Evolutionary conservation across 2,329 filamentous ascomycete species (phyloP), one percentile per base, ranked within the genome.

Genomic region (Hymenoscyphus albidus): DNA sequence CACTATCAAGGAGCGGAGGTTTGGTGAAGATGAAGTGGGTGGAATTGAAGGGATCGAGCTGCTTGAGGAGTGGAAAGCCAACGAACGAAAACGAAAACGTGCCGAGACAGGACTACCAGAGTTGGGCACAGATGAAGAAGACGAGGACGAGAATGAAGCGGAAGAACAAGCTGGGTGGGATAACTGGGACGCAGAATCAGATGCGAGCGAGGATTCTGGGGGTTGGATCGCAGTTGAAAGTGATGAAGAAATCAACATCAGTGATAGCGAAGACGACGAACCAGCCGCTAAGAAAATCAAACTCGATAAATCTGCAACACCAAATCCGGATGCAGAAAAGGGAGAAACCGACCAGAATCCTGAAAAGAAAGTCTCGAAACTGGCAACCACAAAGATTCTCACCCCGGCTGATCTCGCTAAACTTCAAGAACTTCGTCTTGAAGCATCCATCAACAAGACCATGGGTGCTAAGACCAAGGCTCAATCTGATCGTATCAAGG

Each of bases 351-450:
- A 80, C 6, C 75, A 72, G 58, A 67, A 44, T 31, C 61, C 69
- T 56, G 73, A 73, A 58, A 65, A 80, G 63, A 79, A 81, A 67
- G 84, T 87, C 69, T 87, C 89, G 13, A 92, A 88, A 72, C 86
- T 97, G 55, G 93, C 93, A n/a, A 97, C 92, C 0, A 96, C 92
- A 1, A 90, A 91, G 59, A 96, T 99, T 69, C 88, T 99, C 67
- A 99, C 95, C 0, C 95, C 95, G 0, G 95, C 95, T 13, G 95
- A 99, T 77, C 85, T 98, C n/a, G 89, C 91, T 70, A 98, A 98
- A 77, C 88, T 99, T 22, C 88, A 92, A 67, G 94, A 97, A 78
- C 87, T 99, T 31, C 91, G 92, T 58, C 82, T 90, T 59, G 82
- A 89, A 55, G 87, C 92, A 22, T 85, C 86, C 42, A 80, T 98